A percentile compares a stretch with the other conserved stretches of the same genome.
These are phyloP conservation scores for Lachancea mirantina DNA, from an alignment of 805 yeast species.

Conservation along the genomic window DNA sequence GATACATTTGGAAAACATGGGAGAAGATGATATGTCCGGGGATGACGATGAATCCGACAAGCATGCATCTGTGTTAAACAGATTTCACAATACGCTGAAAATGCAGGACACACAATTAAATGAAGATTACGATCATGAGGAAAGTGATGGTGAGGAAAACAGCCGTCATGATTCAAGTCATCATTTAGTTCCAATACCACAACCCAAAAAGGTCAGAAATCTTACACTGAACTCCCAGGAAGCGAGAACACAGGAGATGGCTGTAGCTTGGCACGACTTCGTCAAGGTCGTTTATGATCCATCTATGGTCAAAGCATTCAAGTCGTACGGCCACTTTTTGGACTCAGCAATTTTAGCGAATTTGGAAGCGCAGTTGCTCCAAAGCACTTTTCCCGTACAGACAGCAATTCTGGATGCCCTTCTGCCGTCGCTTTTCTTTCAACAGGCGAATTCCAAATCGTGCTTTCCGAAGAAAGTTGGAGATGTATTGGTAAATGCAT, in stretches of 20 bases:
- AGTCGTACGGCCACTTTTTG: slow-evolving; percentile 14
- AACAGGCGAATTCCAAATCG: slow-evolving; percentile 24
- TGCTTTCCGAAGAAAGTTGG: slow-evolving; percentile 52
- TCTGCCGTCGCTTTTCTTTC: slow-evolving; percentile 21
- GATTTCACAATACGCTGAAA: slow-evolving; percentile 42
- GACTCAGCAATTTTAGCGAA: slow-evolving; percentile 30
- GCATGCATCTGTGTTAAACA: slow-evolving; percentile 44
- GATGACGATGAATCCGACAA: slow-evolving; percentile 27
- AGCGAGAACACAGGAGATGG: slow-evolving; percentile 39
- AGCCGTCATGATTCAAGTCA: slow-evolving; percentile 41
- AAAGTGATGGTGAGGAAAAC: slow-evolving; percentile 17
- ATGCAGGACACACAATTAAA: slow-evolving; percentile 24
- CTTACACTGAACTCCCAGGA: slow-evolving; percentile 14
- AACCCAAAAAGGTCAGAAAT: slow-evolving; percentile 48
- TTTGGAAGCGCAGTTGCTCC: slow-evolving; percentile 21
- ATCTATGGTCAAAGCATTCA: slow-evolving; percentile 21
- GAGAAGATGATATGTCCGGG: slow-evolving; percentile 12
- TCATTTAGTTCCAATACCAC: slow-evolving; percentile 72
- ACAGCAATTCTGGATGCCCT: slow-evolving; percentile 23
- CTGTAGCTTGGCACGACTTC: slow-evolving; percentile 28
- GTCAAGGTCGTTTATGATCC: slow-evolving; percentile 25
- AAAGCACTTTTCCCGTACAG: slow-evolving; percentile 30
- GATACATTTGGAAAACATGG: slow-evolving; percentile 8
- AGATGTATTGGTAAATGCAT: slow-evolving; percentile 82
- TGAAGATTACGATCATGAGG: slow-evolving; percentile 7